Conservation (phyloP, 2,329 filamentous ascomycete species). For the Pestalotiopsis sp. region DNA sequence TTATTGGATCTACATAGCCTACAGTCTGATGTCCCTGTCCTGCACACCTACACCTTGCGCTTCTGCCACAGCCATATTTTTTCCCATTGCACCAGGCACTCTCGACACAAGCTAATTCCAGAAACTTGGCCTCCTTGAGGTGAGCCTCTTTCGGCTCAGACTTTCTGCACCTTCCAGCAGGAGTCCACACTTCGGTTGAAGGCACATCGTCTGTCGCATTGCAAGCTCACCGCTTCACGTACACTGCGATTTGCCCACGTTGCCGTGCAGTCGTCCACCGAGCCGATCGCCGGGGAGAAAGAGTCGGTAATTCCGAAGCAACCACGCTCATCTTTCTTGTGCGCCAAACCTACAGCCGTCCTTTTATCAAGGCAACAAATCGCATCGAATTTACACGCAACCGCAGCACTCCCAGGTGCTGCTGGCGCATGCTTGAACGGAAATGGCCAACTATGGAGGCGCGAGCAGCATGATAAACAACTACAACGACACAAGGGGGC, state of each 20-base stretch:
- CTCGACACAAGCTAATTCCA: neutral
- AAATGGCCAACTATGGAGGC: conserved; percentile 29
- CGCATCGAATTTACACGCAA: neutral
- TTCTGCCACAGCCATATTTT: neutral
- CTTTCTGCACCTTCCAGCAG: neutral
- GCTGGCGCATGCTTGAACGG: conserved; percentile 14
- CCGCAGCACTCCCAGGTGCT: conserved; percentile 5
- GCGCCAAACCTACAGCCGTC: neutral
- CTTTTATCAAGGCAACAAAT: neutral
- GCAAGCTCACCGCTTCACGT: neutral
- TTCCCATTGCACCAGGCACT: neutral
- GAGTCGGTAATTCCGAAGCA: neutral
- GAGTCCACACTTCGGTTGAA: neutral
- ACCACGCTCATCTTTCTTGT: neutral
- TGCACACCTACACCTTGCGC: neutral
- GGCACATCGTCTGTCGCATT: neutral
- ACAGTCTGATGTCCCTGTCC: neutral
- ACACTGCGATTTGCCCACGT: neutral
- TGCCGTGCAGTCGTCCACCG: neutral
- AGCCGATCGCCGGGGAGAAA: neutral
- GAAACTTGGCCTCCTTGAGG: neutral
- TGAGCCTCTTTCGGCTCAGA: neutral
- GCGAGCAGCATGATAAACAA: conserved; percentile 35
- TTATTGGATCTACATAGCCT: neutral
- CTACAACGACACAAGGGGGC: conserved; percentile 19